Evolutionary conservation across 2,329 filamentous ascomycete species (phyloP).

Genomic region (Claviceps humidiphila): DNA sequence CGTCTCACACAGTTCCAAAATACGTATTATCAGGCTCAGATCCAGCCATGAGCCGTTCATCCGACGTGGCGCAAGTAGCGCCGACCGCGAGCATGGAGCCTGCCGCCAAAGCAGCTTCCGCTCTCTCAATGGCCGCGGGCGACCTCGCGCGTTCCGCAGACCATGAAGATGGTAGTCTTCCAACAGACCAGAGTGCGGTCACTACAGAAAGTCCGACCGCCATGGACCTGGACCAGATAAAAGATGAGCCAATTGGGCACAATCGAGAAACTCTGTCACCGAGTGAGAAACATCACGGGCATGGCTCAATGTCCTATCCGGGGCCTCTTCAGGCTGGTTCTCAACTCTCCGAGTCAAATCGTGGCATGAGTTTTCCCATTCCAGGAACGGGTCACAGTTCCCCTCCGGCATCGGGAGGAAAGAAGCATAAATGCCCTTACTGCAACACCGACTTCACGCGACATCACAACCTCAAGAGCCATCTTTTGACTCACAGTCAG

Average conservation of each 20-base stretch:
- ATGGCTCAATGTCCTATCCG: conserved; percentile 41
- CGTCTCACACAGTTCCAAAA: conserved; percentile 37
- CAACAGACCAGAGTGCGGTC: conserved; percentile 23
- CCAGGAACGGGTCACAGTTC: conserved; percentile 28
- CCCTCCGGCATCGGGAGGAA: conserved; percentile 50
- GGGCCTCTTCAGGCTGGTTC: conserved; percentile 32
- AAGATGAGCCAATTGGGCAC: conserved; percentile 20
- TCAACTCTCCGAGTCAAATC: conserved; percentile 29
- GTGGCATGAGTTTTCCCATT: conserved; percentile 47
- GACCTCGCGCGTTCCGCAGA: conserved; percentile 25
- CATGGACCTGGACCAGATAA: conserved; percentile 40
- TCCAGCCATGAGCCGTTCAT: conserved; percentile 41
- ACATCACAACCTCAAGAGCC: conserved; percentile 94
- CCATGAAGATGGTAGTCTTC: conserved; percentile 28
- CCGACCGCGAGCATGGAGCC: conserved; percentile 31
- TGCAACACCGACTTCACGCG: conserved; percentile 94
- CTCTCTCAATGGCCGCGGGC: conserved; percentile 18
- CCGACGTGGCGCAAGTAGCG: conserved; percentile 34
- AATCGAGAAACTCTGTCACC: conserved; percentile 30
- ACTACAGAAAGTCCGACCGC: conserved; percentile 36
- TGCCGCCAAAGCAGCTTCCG: conserved; percentile 23
- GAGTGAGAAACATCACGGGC: conserved; percentile 33
- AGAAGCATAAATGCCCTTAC: conserved; percentile 94
- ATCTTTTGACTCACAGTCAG: conserved; percentile 92
- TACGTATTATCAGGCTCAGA: conserved; percentile 41